Conservation (phyloP, 139 green algal genomes). For the Chlamydomonas sp. region DNA sequence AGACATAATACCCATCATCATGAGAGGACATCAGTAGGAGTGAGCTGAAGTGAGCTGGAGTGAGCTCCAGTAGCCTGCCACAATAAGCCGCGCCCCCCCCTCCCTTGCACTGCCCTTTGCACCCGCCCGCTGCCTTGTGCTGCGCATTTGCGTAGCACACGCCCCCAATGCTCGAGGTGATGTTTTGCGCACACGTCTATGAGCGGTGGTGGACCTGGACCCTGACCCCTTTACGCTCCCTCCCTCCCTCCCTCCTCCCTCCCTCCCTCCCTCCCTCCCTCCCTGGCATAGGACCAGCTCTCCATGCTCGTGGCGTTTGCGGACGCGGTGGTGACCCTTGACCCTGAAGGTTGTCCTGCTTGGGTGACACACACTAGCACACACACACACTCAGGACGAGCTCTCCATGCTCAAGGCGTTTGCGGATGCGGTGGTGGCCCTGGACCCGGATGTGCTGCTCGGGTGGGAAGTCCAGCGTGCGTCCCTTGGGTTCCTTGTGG, state of each 20-base stretch:
- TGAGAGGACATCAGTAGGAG: no score
- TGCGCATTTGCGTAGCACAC: no score
- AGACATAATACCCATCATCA: no score
- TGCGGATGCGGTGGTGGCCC: constrained; percentile 39
- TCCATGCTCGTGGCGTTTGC: constrained; percentile 62
- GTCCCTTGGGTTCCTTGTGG: constrained; percentile 80
- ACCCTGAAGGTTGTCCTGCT: constrained; percentile 90
- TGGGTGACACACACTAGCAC: no score
- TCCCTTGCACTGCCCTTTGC: no score
- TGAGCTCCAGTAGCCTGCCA: no score
- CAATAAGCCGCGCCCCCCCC: no score
- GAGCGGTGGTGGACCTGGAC: no score
- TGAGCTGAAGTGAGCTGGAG: no score
- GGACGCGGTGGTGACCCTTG: constrained; percentile 49
- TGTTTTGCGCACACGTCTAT: no score
- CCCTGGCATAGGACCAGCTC: constrained; percentile 32
- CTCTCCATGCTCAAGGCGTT: constrained; percentile 58
- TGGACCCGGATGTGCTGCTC: constrained; percentile 90
- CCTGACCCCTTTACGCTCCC: neutral
- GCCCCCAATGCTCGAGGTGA: no score
- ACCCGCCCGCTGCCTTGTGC: no score
- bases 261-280: neutral
- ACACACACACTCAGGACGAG: constrained; percentile 34
- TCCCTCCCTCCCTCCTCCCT: neutral
- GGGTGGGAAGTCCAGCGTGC: constrained; percentile 82